These are phyloP conservation scores for Penicillium bialowiezense DNA, from an alignment of 495 filamentous ascomycete species.

Conservation along the genomic window DNA sequence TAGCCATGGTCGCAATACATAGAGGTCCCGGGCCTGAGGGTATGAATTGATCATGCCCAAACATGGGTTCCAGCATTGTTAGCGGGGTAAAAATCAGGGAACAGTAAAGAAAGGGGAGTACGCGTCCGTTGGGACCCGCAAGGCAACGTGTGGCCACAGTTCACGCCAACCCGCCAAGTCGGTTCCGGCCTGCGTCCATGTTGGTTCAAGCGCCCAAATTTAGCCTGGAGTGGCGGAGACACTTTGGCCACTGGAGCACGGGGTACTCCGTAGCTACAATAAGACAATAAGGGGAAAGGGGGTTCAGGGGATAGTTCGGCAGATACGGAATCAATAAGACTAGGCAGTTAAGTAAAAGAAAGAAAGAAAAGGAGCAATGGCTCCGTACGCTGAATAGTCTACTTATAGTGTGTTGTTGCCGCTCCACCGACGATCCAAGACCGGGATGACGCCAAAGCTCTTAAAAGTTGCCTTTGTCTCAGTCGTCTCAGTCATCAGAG, in stretches of 20 bases:
- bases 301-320: no score
- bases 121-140: neutral
- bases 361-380: neutral
- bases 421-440: constrained; percentile 15
- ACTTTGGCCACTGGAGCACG: neutral
- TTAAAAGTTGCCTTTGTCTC: neutral
- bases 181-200: neutral
- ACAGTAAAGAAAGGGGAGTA: no score
- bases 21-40: no score
- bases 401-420: neutral
- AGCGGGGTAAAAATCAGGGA: no score
- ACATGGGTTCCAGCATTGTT: no score
- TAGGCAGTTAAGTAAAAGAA: neutral
- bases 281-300: neutral
- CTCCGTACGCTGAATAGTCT: neutral
- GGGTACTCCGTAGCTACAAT: neutral
- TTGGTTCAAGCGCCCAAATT: constrained; percentile 4
- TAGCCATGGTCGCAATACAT: no score
- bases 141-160: neutral
- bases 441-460: constrained; percentile 10
- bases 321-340: no score
- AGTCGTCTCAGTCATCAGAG: neutral
- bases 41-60: no score
- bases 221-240: neutral
- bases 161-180: neutral